Evolutionary conservation across 108 stramenopile genomes (phyloP), one percentile per base, ranked within the genome.

Genomic region (Fragilaria radians): DNA sequence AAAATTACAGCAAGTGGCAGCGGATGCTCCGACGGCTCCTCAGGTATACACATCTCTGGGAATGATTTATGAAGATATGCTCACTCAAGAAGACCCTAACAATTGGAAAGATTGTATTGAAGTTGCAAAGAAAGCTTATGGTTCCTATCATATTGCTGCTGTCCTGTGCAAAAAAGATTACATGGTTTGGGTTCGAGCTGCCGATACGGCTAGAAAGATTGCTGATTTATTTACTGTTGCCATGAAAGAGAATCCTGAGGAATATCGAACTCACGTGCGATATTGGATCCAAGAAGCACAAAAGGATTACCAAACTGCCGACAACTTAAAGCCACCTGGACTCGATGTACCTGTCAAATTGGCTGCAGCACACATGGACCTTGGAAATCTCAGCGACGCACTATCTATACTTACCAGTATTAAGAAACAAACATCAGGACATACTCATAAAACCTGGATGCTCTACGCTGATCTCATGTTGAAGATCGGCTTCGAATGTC

Each of bases 391-490:
- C 5, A 74, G 73, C 0, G 81, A 88, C 7, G 87, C 87, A 14
- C 65, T 87, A 46, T 66, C 91, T 4, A 85, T 92, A 24, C 57
- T 89, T 32, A 92, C 85, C 14, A 85, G 85, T 67, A 57, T 88
- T 52, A 81, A 81, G 59, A 81, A 86, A 26, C 57, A 52, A 5
- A n/a, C n/a, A n/a, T 14, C 36, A 25, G 31, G 32, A 5, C 47
- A 21, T 21, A 28, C 22, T 25, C 49, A 81, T 66, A 60, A 70
- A 32, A 81, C 73, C 27, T 92, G 87, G 87, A 47, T 86, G 26
- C 68, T 92, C 0, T 92, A 92, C 66, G 78, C 87, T 5, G 87
- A 89, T 57, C 73, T 89, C 46, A 92, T 92, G 91, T 65, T 92
- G 45, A 77, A 67, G 26, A 78, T 92, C 25, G 91, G 91, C 3